Conservation (phyloP, 345 rosid species). For the Gossypium rotundifolium region DNA sequence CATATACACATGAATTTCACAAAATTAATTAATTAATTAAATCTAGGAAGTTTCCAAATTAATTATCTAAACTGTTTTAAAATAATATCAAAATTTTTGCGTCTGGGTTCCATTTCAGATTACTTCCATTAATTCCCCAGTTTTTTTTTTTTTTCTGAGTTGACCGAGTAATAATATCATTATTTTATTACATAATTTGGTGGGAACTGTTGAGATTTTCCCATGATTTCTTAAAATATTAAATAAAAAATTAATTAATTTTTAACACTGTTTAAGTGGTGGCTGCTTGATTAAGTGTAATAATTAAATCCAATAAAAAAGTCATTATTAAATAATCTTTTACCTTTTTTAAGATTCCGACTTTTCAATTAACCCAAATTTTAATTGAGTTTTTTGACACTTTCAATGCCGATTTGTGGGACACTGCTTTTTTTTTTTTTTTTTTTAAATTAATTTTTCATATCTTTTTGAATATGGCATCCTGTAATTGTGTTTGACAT, state of each 20-base stretch:
- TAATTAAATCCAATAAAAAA: background rate
- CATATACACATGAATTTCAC: too few species aligned
- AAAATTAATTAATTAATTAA: too few species aligned
- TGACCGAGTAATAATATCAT: background rate
- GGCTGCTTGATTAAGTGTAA: background rate
- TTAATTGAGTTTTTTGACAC: background rate
- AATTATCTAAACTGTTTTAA: background rate
- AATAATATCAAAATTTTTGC: background rate
- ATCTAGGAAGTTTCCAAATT: too few species aligned
- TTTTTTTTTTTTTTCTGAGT: background rate
- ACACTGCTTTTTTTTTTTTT: background rate
- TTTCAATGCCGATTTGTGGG: conserved; percentile 3
- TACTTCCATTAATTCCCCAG: background rate
- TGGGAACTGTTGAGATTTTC: conserved; percentile 7
- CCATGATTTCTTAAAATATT: background rate
- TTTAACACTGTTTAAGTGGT: background rate
- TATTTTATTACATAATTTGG: background rate
- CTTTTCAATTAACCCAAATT: background rate
- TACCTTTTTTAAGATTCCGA: background rate
- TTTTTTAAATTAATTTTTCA: background rate
- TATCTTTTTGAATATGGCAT: background rate
- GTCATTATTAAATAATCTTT: background rate
- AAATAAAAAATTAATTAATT: background rate
- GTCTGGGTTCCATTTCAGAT: conserved; percentile 1
- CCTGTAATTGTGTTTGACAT: background rate